Percentiles rank a stretch among this genome's conserved stretches.
Conservation (phyloP, 345 rosid genomes). For the Aurinia saxatilis region DNA sequence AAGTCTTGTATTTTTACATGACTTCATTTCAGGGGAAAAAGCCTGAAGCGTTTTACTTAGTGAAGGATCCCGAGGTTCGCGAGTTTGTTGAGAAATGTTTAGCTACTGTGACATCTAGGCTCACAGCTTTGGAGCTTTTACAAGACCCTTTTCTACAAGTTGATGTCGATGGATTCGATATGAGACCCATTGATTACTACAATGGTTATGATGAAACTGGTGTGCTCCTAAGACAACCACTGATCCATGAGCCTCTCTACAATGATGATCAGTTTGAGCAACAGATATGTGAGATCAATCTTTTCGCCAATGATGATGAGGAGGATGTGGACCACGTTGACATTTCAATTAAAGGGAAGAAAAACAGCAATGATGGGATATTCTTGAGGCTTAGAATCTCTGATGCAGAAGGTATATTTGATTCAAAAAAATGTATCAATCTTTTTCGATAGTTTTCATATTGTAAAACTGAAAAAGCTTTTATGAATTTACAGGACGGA, state of each 20-base stretch:
- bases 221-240: slow-evolving; percentile 43
- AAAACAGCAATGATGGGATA: slow-evolving; percentile 58
- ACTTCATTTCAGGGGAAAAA: slow-evolving; percentile 56
- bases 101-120: slow-evolving; percentile 71
- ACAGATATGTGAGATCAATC: slow-evolving; percentile 47
- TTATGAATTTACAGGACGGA: slow-evolving; percentile 38
- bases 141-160: slow-evolving; percentile 70
- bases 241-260: slow-evolving; percentile 37
- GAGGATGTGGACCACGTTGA: slow-evolving; percentile 40
- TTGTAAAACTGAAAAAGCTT: not conserved
- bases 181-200: slow-evolving; percentile 35
- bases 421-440: not conserved
- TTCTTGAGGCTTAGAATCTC: slow-evolving; percentile 79
- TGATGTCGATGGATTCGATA: slow-evolving; percentile 37
- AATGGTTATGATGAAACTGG: slow-evolving; percentile 38
- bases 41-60: slow-evolving; percentile 76
- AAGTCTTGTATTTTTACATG: slow-evolving; percentile 10
- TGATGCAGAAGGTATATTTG: slow-evolving; percentile 67
- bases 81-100: slow-evolving; percentile 89
- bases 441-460: not conserved
- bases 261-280: slow-evolving; percentile 28
- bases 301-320: slow-evolving; percentile 55
- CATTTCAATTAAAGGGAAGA: slow-evolving; percentile 72
- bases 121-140: slow-evolving; percentile 78
- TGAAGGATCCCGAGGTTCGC: slow-evolving; percentile 75